Evolutionary conservation across 768 basidiomycete species (phyloP).

Genomic region (Cystobasidium onofrii): DNA sequence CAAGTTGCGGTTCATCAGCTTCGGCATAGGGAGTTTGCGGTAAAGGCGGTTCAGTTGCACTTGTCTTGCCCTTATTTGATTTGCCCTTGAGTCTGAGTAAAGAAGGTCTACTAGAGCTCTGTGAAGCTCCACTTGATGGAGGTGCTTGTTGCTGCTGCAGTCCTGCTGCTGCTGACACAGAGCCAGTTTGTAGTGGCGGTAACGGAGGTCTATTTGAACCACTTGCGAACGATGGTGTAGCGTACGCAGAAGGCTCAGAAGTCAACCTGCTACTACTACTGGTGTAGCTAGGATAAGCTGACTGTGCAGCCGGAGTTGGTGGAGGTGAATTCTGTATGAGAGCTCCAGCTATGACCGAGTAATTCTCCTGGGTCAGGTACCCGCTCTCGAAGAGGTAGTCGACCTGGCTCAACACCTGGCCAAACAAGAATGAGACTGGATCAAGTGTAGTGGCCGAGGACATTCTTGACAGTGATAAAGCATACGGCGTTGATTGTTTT

Average conservation of each 20-base stretch:
- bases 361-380: slow-evolving; percentile 8
- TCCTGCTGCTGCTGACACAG: background rate
- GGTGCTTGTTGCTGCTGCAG: background rate
- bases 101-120: background rate
- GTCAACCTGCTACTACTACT: background rate
- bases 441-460: background rate
- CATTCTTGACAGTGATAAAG: too few relatives aligned
- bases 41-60: background rate
- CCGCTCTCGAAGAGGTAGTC: slow-evolving; percentile 17
- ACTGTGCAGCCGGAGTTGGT: background rate
- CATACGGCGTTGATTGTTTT: too few relatives aligned
- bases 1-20: slow-evolving; percentile 17
- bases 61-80: background rate
- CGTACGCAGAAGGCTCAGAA: background rate
- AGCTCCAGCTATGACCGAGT: slow-evolving; percentile 7
- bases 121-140: background rate
- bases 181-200: background rate
- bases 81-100: slow-evolving; percentile 12
- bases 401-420: slow-evolving; percentile 9
- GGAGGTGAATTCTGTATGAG: slow-evolving; percentile 6
- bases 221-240: background rate
- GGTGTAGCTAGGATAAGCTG: background rate
- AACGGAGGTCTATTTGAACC: background rate
- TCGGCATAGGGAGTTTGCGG: background rate
- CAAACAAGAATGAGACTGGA: slow-evolving; percentile 5